Base-by-base conservation (phyloP, 192 early-diverging fungal genomes). In the Backusella morwellensis region DNA sequence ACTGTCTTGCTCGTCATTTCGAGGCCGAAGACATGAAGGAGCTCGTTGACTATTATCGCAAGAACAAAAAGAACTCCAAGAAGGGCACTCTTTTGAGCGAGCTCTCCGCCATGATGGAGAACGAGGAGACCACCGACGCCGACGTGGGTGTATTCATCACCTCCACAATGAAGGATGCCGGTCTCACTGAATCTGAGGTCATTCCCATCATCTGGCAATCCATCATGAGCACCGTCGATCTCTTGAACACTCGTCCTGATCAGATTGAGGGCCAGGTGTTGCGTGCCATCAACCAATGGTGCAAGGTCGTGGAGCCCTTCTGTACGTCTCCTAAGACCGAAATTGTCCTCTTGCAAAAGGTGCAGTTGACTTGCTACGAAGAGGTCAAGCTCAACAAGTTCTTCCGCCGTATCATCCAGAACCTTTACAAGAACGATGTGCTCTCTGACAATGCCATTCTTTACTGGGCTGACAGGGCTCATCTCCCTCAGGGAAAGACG, bases 381-480 rank as follows among this genome's bases (percentile, higher is more conserved):
- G 94, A 98, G 83, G 91, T 93, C 6, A 92, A 93, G 67, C 91
- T 98, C 75, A 92, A 91, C 66, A 97, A 95, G 88, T 86, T 90
- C 78, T 98, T 94, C 87, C 90, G 92, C 72, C 87, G 88, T 76
- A 95, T 97, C 52, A 89, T 95, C 66, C 88, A 91, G 63, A 82
- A 87, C 35, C 87, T 98, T 71, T 98, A 98, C 90, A 91, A 96
- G 81, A 86, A 93, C 70, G 97, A 97, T 76, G 95, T 95, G 38
- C 83, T 98, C 26, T 95, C 95, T 6, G 96, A 96, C 75, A 93
- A 88, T 73, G 96, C 96, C 44, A 94, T 98, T 75, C 81, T 98
- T 32, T 98, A 96, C 86, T 98, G 97, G 97, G 88, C 85, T 26
- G 91, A 95, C 78, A 98, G 97, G 89, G 97, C 96, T 36, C 92